phyloP scores from a whole-genome alignment of 2,329 filamentous ascomycete species.

The Gremmenia infestans region DNA sequence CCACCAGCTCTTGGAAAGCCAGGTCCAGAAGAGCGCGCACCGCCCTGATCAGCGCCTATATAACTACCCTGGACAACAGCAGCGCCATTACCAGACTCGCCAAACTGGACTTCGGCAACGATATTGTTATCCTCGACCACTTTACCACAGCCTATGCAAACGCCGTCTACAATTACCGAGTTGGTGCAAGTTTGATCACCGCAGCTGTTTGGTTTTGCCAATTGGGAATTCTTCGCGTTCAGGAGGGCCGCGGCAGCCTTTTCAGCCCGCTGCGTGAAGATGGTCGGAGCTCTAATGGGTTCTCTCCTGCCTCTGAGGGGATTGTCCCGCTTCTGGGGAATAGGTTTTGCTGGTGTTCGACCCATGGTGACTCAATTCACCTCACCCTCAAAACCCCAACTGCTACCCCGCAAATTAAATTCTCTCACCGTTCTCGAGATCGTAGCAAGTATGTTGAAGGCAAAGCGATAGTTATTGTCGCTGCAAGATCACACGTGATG shows the following conservation, averaged over 20 bases:
- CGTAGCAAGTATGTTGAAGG: background rate
- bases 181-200: slow-evolving; percentile 48
- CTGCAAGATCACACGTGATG: slow-evolving; percentile 10
- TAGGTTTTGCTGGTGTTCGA: slow-evolving; percentile 5
- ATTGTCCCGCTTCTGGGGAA: slow-evolving; percentile 9
- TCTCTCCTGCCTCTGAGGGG: slow-evolving; percentile 17
- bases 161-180: slow-evolving; percentile 57
- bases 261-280: slow-evolving; percentile 8
- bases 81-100: slow-evolving; percentile 78
- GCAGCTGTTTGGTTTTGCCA: slow-evolving; percentile 1
- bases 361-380: background rate
- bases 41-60: slow-evolving; percentile 76
- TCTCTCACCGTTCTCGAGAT: background rate
- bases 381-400: background rate
- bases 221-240: background rate
- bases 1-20: slow-evolving; percentile 57
- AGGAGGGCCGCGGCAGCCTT: slow-evolving; percentile 14
- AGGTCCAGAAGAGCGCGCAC: slow-evolving; percentile 48
- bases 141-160: slow-evolving; percentile 80
- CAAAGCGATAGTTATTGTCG: background rate
- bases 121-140: slow-evolving; percentile 84
- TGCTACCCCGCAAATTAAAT: slow-evolving; percentile 2
- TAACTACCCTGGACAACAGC: slow-evolving; percentile 88
- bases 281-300: slow-evolving; percentile 18
- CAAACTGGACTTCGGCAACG: slow-evolving; percentile 86